Percentiles rank a stretch among this genome's conserved stretches.
phyloP scores from a whole-genome alignment of 139 green algal genomes.

The Nannochloris sp. region DNA sequence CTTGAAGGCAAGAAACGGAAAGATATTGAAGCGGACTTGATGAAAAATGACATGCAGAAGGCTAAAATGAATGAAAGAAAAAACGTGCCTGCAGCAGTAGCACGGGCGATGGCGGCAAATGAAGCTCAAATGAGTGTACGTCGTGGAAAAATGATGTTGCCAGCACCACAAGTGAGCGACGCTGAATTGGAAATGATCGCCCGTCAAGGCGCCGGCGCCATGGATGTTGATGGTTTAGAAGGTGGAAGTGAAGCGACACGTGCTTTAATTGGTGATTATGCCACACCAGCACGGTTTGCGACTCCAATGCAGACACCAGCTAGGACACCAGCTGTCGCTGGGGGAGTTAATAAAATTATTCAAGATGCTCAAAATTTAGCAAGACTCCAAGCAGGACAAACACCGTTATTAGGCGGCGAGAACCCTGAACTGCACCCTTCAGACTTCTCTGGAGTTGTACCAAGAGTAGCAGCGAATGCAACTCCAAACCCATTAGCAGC shows the following conservation, averaged over 20 bases:
- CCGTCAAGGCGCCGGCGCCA: slow-evolving; percentile 54
- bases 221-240: slow-evolving; percentile 29
- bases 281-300: slow-evolving; percentile 42
- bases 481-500: slow-evolving; percentile 65
- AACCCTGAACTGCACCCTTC: slow-evolving; percentile 63
- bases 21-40: slow-evolving; percentile 80
- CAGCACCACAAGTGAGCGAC: slow-evolving; percentile 73
- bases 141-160: slow-evolving; percentile 86
- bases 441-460: slow-evolving; percentile 73
- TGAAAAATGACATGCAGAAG: slow-evolving; percentile 76
- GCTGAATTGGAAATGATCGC: slow-evolving; percentile 87
- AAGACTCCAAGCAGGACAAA: slow-evolving; percentile 63
- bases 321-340: slow-evolving; percentile 51
- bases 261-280: slow-evolving; percentile 71
- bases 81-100: slow-evolving; percentile 53
- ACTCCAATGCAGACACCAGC: slow-evolving; percentile 76
- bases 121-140: slow-evolving; percentile 45
- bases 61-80: slow-evolving; percentile 58
- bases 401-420: slow-evolving; percentile 84
- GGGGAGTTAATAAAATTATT: slow-evolving; percentile 67
- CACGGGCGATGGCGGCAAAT: slow-evolving; percentile 56
- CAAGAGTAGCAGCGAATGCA: slow-evolving; percentile 13
- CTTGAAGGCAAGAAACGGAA: slow-evolving; percentile 73
- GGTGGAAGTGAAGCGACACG: slow-evolving; percentile 64
- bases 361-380: slow-evolving; percentile 79